Percentiles rank a stretch among this genome's conserved stretches.
Evolutionary conservation across 2,329 filamentous ascomycete genomes (phyloP).

Genomic region (Botryotinia convoluta): DNA sequence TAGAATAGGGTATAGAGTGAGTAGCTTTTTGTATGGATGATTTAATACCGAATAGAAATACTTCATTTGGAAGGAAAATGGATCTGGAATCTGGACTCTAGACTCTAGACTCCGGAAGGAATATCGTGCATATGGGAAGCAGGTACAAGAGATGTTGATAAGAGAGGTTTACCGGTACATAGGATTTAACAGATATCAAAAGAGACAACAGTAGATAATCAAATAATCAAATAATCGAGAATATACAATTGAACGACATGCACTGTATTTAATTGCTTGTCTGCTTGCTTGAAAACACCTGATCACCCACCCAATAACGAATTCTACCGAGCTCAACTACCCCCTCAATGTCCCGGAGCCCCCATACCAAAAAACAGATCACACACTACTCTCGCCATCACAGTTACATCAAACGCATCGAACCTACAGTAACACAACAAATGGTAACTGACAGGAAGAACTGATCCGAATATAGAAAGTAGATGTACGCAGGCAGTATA

Average conservation of each 20-base stretch:
- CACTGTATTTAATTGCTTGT: background rate
- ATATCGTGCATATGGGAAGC: background rate
- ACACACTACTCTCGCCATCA: background rate
- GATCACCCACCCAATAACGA: background rate
- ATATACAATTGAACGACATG: background rate
- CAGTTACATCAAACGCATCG: conserved; percentile 6
- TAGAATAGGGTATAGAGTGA: background rate
- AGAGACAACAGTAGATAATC: background rate
- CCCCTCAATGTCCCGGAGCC: background rate
- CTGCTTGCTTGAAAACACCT: background rate
- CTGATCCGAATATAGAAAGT: background rate
- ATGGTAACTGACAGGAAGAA: background rate
- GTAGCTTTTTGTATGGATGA: background rate
- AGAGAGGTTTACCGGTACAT: background rate
- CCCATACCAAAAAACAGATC: background rate
- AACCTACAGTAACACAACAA: background rate
- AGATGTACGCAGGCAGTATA: background rate
- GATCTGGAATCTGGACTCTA: background rate
- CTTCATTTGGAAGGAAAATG: background rate
- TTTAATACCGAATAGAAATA: background rate
- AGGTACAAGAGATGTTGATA: conserved; percentile 2
- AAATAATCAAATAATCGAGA: background rate
- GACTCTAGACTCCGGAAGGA: background rate
- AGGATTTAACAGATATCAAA: background rate
- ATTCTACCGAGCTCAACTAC: background rate